Base-by-base conservation (phyloP, 2,329 filamentous ascomycete species). In the Aureobasidium sp. region DNA sequence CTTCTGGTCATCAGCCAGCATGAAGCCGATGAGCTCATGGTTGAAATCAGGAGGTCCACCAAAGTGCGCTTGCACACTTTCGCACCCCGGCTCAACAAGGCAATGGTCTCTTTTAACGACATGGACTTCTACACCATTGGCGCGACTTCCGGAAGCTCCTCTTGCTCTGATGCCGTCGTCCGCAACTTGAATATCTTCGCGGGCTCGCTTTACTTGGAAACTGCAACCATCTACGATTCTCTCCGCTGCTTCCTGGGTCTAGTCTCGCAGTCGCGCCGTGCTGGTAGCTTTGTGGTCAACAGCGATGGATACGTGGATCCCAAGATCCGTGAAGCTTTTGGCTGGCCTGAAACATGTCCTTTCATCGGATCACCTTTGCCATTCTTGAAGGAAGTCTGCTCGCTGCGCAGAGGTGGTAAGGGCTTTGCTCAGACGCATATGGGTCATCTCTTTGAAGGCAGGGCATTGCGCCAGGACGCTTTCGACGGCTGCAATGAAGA, bases 1-100 rank as follows among this genome's bases (percentile, higher is more conserved):
- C 67, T 84, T n/a, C 63, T 88, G 0, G 71, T 88, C 27, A 76
- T 88, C 66, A 88, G 84, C 65, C 82, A 83, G 0, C 81, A 72
- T 32, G 87, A 90, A 65, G 86, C 83, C 0, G 76, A 88, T 3
- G 15, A 71, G 2, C 70, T 89, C 0, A 64, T 83, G 0, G 65
- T 73, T 0, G 6, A 42, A 0, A 78, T 88, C 2, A 59, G 65
- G 1, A 27, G 50, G 0, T 77, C 72, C 0, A 61, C 63, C 0
- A 48, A 64, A 4, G 77, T 80, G 0, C 32, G 30, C n/a, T 16
- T 60, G n/a, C 55, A 63, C 48, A 39, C 25, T 1, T 63, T 50
- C n/a, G 39, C 62, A 7, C n/a, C 62, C 0, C 25, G 55, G 0
- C 9, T 37, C 4, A 59, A 15, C 30, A 54, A 48, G 8, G 34